Conservation (phyloP, 495 filamentous ascomycete genomes). For the Xylaria grammica region DNA sequence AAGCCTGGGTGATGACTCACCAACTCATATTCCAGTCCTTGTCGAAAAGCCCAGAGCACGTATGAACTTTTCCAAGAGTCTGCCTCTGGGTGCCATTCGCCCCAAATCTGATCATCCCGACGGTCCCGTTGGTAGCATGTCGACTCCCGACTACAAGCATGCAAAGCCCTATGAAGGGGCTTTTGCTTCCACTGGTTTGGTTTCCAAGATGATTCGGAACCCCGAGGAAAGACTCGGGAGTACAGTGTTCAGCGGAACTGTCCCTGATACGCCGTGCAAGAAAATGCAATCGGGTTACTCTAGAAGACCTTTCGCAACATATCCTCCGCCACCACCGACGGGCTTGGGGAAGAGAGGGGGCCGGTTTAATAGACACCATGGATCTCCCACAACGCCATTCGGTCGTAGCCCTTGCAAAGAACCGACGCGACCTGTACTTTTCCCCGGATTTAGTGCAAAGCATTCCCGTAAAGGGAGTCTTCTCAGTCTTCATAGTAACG, state of each 20-base stretch:
- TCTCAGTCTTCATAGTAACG: slow-evolving; percentile 77
- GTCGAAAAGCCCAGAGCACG: slow-evolving; percentile 50
- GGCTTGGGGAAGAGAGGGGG: slow-evolving; percentile 54
- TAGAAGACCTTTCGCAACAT: slow-evolving; percentile 66
- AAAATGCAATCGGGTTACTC: slow-evolving; percentile 9
- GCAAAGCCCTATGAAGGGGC: slow-evolving; percentile 84
- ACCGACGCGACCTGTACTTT: slow-evolving; percentile 41
- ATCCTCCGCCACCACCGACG: slow-evolving; percentile 54
- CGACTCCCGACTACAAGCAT: slow-evolving; percentile 83
- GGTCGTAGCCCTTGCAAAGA: slow-evolving; percentile 26
- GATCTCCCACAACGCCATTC: slow-evolving; percentile 65
- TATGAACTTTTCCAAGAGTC: slow-evolving; percentile 78
- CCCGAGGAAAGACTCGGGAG: slow-evolving; percentile 47
- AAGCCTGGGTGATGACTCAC: slow-evolving; percentile 76
- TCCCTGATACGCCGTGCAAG: slow-evolving; percentile 97
- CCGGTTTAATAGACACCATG: slow-evolving; percentile 46
- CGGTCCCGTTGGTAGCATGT: slow-evolving; percentile 52
- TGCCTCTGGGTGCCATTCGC: slow-evolving; percentile 59
- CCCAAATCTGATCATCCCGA: slow-evolving; percentile 23
- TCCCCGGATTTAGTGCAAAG: slow-evolving; percentile 42
- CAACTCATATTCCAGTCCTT: slow-evolving; percentile 66
- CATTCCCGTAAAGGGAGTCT: slow-evolving; percentile 73
- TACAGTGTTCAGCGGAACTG: slow-evolving; percentile 40
- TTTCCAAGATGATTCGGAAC: slow-evolving; percentile 78
- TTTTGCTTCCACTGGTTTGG: slow-evolving; percentile 91